Evolutionary conservation across 2,329 filamentous ascomycete species (phyloP).

Genomic region (Penicillium glabrum): DNA sequence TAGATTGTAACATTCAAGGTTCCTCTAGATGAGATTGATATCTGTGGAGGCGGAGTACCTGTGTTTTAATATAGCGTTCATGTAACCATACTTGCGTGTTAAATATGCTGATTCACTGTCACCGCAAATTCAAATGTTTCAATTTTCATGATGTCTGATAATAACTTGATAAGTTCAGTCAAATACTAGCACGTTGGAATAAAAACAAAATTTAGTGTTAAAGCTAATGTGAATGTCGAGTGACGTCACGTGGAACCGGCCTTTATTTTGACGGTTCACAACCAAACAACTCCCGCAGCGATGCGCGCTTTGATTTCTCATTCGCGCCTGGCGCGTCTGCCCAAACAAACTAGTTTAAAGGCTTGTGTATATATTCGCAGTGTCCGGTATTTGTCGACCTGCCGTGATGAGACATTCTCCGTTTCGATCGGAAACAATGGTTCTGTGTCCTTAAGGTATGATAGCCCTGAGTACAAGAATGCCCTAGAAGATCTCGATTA

Average conservation of each 20-base stretch:
- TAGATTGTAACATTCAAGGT: too few relatives aligned
- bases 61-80: background rate
- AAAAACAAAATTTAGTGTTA: too few relatives aligned
- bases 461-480: background rate
- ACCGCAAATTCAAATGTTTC: too few relatives aligned
- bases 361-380: too few relatives aligned
- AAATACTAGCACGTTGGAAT: too few relatives aligned
- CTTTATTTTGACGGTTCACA: background rate
- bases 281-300: slow-evolving; percentile 2
- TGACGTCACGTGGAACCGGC: background rate
- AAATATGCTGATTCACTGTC: too few relatives aligned
- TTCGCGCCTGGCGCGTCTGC: background rate
- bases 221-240: background rate
- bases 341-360: background rate
- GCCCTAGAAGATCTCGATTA: background rate
- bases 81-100: background rate
- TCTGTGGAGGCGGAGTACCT: background rate
- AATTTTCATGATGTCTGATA: too few relatives aligned
- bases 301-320: slow-evolving; percentile 24
- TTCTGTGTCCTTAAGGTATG: slow-evolving; percentile 27
- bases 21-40: background rate
- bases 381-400: slow-evolving; percentile 3
- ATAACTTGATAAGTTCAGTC: too few relatives aligned
- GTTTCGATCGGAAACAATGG: slow-evolving; percentile 33
- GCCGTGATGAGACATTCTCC: slow-evolving; percentile 21